Conservation (phyloP, 2,329 filamentous ascomycete species). For the Pseudogymnoascus sp. region DNA sequence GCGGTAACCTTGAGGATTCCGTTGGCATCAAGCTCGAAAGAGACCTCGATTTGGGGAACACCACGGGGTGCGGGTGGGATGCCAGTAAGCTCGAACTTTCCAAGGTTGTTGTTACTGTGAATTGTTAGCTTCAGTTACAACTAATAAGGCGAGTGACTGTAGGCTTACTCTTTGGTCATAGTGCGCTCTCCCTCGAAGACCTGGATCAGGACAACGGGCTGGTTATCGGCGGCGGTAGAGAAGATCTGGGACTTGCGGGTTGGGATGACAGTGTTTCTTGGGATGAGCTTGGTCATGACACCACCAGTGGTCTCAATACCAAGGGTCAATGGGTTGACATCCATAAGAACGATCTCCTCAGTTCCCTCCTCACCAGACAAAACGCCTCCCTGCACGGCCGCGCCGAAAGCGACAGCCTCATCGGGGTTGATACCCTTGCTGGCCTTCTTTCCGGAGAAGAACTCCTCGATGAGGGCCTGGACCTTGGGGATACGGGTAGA, state of each 20-base stretch:
- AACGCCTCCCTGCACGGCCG: constrained; percentile 94
- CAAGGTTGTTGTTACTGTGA: constrained; percentile 84
- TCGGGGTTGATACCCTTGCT: constrained; percentile 99
- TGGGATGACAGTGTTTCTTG: constrained; percentile 88
- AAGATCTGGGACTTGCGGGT: constrained; percentile 98
- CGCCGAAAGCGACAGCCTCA: constrained; percentile 96
- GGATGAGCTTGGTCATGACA: constrained; percentile 96
- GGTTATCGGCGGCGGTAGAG: constrained; percentile 93
- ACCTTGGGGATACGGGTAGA: constrained; percentile 99
- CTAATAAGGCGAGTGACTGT: too few relatives aligned
- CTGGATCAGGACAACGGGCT: constrained; percentile 90
- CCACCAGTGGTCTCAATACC: constrained; percentile 97
- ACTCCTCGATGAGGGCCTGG: constrained; percentile 88
- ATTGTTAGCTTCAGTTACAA: too few relatives aligned
- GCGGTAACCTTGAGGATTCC: constrained; percentile 96
- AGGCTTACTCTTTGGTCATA: constrained; percentile 77
- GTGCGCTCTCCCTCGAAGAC: constrained; percentile 91
- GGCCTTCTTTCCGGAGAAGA: constrained; percentile 90
- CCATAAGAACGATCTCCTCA: constrained; percentile 81
- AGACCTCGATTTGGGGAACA: constrained; percentile 96
- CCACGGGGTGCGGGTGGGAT: constrained; percentile 93
- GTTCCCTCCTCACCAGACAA: constrained; percentile 81
- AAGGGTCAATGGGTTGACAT: constrained; percentile 91
- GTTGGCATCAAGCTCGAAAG: constrained; percentile 96
- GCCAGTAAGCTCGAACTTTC: constrained; percentile 95